Base-by-base conservation (phyloP, 2,329 filamentous ascomycete species). In the Beauveria varroae region DNA sequence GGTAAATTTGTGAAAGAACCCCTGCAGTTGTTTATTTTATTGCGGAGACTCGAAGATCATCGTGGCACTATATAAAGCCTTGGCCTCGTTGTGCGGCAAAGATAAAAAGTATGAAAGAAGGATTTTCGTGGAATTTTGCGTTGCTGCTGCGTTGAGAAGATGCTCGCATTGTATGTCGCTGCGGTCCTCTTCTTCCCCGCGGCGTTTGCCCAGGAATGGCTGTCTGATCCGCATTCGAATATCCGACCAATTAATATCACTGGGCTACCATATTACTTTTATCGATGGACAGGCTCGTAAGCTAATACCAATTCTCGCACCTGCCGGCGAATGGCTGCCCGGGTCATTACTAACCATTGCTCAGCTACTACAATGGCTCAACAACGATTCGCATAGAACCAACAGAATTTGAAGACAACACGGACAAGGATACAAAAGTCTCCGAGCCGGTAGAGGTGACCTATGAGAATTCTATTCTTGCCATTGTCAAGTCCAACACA, bases 261-360 rank as follows among this genome's bases (percentile, higher is more conserved):
- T 5, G 56, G 56, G 3, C 16, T 58, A 4, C 56, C 46, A 2
- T 58, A 58, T 14, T 57, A 58, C 10, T 24, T 58, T 41, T 58
- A 58, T 51, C 56, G 56, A 30, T 51, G 56, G 56, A 58, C 56
- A 16, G 56, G 46, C 22, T 58, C 56, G 56, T 58, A 51, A 24
- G 56, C 22, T 20, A 1, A 1, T 16, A 18, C n/a, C 30, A 12
- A 6, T 8, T 20, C 5, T 30, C 24, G 22, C 22, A n/a, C 22
- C 22, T 20, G 16, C 10, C 9, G 14, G 30, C 50, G 34, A 18
- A n/a, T 34, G 24, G 16, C 9, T 3, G 2, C 9, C 20, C 12
- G 9, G 18, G 10, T 26, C 12, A 7, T n/a, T 9, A 30, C 50
- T 9, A 10, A 55, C 22, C 52, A 30, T 24, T 26, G 28, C 12